These are phyloP conservation scores for Jamesozyma rosinii DNA, from an alignment of 805 yeast genomes.

Conservation along the genomic window DNA sequence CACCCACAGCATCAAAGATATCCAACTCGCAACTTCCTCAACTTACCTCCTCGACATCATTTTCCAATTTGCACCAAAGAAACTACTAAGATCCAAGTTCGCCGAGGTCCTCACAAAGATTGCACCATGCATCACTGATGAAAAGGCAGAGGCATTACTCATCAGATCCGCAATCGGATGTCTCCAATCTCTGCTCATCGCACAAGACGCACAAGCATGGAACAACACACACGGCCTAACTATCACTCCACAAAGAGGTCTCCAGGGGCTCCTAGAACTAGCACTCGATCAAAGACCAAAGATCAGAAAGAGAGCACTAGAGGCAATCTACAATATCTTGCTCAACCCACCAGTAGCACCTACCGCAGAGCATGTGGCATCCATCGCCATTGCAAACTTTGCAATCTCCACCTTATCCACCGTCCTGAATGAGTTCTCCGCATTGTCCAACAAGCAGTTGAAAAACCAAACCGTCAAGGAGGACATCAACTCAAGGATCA, in stretches of 20 bases:
- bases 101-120: constrained; percentile 67
- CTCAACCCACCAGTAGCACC: constrained; percentile 66
- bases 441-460: constrained; percentile 29
- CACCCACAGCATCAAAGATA: constrained; percentile 45
- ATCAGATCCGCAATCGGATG: constrained; percentile 79
- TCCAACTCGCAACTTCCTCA: constrained; percentile 60
- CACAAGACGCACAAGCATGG: constrained; percentile 82
- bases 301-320: constrained; percentile 90
- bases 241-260: constrained; percentile 66
- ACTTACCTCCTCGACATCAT: constrained; percentile 76
- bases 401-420: constrained; percentile 48
- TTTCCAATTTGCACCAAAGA: constrained; percentile 61
- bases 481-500: constrained; percentile 48
- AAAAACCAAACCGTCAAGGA: constrained; percentile 33
- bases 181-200: constrained; percentile 64
- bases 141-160: constrained; percentile 68
- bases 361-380: constrained; percentile 66
- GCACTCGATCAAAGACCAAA: constrained; percentile 87
- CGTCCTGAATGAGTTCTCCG: constrained; percentile 34
- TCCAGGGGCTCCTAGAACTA: constrained; percentile 66
- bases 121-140: constrained; percentile 68
- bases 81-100: constrained; percentile 64
- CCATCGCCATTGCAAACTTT: constrained; percentile 58
- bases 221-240: constrained; percentile 39
- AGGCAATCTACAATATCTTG: constrained; percentile 63